A percentile compares a stretch with the other conserved stretches of the same genome.
These are phyloP conservation scores for Clarkia xantiana DNA, from an alignment of 345 rosid species.

Conservation along the genomic window DNA sequence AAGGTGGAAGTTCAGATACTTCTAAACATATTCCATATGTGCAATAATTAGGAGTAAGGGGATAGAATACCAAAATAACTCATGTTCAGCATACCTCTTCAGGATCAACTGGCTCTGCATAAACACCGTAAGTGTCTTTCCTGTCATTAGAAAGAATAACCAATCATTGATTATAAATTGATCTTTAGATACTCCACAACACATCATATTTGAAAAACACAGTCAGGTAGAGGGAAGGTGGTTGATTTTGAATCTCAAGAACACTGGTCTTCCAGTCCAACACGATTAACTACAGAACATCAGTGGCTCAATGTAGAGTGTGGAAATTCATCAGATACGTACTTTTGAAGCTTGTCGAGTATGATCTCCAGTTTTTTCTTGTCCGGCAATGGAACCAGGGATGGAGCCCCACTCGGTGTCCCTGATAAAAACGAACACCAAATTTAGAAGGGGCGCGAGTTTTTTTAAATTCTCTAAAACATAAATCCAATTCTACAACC, in stretches of 20 bases:
- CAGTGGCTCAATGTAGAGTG: background rate
- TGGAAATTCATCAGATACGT: slow-evolving; percentile 11
- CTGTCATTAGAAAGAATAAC: slow-evolving; percentile 28
- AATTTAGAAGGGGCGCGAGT: slow-evolving; percentile 21
- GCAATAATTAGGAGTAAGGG: background rate
- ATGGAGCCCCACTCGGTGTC: slow-evolving; percentile 21
- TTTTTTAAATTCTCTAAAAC: slow-evolving; percentile 14
- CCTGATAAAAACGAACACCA: slow-evolving; percentile 26
- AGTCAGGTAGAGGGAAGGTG: no score
- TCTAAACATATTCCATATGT: background rate
- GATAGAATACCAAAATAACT: background rate
- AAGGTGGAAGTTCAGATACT: slow-evolving; percentile 5
- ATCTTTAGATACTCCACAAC: no score
- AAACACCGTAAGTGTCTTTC: slow-evolving; percentile 91
- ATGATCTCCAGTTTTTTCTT: slow-evolving; percentile 67
- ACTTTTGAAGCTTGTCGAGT: slow-evolving; percentile 93
- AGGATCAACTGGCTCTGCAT: slow-evolving; percentile 87
- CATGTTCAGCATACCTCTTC: slow-evolving; percentile 49
- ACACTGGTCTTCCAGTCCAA: no score
- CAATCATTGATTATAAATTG: background rate
- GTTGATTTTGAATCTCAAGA: no score
- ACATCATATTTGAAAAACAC: background rate
- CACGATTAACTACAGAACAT: background rate
- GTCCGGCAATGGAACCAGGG: slow-evolving; percentile 48
- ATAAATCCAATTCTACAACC: background rate